A percentile compares a stretch with the other conserved stretches of the same genome.
These are phyloP conservation scores for Cyberlindnera meyerae DNA, from an alignment of 805 yeast species.

Conservation along the genomic window DNA sequence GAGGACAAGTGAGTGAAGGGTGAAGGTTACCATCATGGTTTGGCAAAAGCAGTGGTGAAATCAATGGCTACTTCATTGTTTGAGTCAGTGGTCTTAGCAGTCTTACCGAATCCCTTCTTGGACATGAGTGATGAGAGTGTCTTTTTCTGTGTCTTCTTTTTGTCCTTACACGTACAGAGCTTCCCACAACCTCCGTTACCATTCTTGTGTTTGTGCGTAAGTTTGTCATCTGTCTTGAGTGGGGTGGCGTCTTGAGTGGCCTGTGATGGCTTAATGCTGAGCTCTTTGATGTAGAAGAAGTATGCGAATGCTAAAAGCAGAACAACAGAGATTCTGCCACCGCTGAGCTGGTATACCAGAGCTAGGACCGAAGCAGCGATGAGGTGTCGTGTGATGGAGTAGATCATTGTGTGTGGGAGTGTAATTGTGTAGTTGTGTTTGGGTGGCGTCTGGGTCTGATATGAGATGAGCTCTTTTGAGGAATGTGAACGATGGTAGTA, in stretches of 20 bases:
- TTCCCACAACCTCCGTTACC: conserved; percentile 30
- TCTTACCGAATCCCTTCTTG: conserved; percentile 19
- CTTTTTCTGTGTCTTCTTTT: conserved; percentile 21
- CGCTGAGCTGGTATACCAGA: conserved; percentile 22
- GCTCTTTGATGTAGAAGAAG: conserved; percentile 22
- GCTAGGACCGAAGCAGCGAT: conserved; percentile 5
- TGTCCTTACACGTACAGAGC: conserved; percentile 28
- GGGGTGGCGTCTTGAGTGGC: too few species aligned
- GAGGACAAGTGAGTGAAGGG: too few species aligned
- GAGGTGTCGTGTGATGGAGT: conserved; percentile 1
- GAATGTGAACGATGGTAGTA: too few species aligned
- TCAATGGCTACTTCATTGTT: conserved; percentile 31
- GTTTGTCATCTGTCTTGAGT: too few species aligned
- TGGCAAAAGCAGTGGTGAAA: conserved; percentile 33
- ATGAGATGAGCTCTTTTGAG: too few species aligned
- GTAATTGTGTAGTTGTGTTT: too few species aligned
- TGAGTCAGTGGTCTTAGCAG: conserved; percentile 4
- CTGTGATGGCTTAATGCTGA: background rate
- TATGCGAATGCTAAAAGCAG: conserved; percentile 25
- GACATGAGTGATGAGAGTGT: conserved; percentile 21
- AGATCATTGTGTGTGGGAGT: background rate
- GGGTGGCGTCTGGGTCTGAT: too few species aligned
- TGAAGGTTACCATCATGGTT: too few species aligned
- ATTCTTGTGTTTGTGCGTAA: conserved; percentile 23
- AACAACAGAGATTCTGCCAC: conserved; percentile 35